Evolutionary conservation across 257 asterid species (phyloP), one percentile per base, ranked within the genome.

Genomic region (Jaltomata sinuosa): DNA sequence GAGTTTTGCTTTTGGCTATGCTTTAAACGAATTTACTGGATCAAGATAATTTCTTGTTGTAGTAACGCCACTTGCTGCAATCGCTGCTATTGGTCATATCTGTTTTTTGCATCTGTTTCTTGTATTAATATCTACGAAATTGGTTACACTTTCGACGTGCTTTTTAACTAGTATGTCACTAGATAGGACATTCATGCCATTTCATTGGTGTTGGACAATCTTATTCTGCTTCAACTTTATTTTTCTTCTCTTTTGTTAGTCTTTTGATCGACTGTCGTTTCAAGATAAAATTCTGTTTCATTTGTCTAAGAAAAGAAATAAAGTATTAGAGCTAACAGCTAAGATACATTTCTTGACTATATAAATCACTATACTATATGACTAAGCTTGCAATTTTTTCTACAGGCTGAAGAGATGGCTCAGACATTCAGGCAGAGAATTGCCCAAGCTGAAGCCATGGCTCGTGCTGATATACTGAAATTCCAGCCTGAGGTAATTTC

Each of bases 381-480:
- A 40, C 32, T 72, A 40, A 72, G 52, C 14, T 40, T 42, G 55
- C 16, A 72, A 72, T 11, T 3, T 42, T 72, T 40, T 72, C 34
- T 0, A 72, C 55, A 72, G 80, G 80, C 80, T 6, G 80, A 72
- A 72, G 80, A 42, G n/a, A 72, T 72, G 80, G 80, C 80, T 40
- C 55, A 72, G 36, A 72, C 80, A 72, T 72, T 40, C 80, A n/a
- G 53, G 55, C 55, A n/a, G 55, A 40, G 80, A 72, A 72, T 72
- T 85, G 96, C 99, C 86, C 99, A 96, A 87, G 99, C 98, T 12
- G 99, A 94, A 93, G 99, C 98, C 85, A 93, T 94, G 98, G 99
- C 99, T 84, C 96, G 99, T 80, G 98, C 98, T 45, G 98, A 96
- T 84, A 94, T 96, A 93, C 94, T 94, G 64, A 90, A 98, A 84